Evolutionary conservation across 2,329 filamentous ascomycete species (phyloP).

Genomic region (Trichocomaceae sp.): DNA sequence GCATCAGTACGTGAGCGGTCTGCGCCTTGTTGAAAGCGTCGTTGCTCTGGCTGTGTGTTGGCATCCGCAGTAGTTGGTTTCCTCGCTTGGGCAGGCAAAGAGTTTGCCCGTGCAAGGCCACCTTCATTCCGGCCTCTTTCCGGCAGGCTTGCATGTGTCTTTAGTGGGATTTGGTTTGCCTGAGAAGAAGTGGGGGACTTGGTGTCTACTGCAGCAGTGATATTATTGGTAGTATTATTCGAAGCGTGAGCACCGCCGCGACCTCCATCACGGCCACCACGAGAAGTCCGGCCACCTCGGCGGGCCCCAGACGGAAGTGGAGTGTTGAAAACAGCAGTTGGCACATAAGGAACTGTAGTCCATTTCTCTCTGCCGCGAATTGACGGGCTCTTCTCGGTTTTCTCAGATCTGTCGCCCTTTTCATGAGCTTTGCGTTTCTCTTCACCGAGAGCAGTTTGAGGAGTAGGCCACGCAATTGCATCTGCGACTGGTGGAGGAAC

Average conservation of each 20-base stretch:
- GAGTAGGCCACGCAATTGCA: constrained; percentile 80
- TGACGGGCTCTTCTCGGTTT: constrained; percentile 56
- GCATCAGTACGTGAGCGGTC: constrained; percentile 26
- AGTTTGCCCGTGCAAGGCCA: constrained; percentile 32
- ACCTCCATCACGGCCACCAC: constrained; percentile 48
- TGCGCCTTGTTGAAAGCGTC: constrained; percentile 26
- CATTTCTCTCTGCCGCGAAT: constrained; percentile 71
- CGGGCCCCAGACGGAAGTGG: constrained; percentile 53
- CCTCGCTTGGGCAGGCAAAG: constrained; percentile 32
- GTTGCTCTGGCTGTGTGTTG: constrained; percentile 24
- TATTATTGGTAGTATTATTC: constrained; percentile 20
- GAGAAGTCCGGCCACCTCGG: constrained; percentile 50
- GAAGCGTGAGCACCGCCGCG: constrained; percentile 38
- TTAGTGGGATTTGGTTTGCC: constrained; percentile 18
- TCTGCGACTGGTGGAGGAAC: constrained; percentile 65
- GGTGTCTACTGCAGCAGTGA: background rate
- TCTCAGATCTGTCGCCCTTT: constrained; percentile 52
- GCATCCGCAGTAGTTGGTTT: constrained; percentile 32
- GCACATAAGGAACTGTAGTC: constrained; percentile 75
- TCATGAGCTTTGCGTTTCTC: constrained; percentile 65
- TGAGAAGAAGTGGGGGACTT: constrained; percentile 26
- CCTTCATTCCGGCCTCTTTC: constrained; percentile 33
- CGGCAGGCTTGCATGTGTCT: constrained; percentile 26
- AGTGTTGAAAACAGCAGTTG: constrained; percentile 79
- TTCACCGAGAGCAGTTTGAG: constrained; percentile 69